Evolutionary conservation across 2,329 filamentous ascomycete species (phyloP).

Genomic region (Daldinia sp.): DNA sequence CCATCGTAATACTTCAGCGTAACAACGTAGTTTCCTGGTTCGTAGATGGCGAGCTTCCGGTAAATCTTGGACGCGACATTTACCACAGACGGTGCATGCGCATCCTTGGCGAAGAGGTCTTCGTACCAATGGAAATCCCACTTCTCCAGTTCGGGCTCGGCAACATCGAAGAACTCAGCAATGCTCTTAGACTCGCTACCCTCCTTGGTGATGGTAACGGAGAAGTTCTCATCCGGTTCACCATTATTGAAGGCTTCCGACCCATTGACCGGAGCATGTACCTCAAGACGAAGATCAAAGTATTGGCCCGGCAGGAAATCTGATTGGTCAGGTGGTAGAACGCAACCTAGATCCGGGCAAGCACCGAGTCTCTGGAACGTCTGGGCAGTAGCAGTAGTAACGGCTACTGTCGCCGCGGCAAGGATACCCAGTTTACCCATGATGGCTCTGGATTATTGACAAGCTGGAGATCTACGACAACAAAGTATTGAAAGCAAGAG

Average conservation of each 20-base stretch:
- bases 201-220: conserved; percentile 77
- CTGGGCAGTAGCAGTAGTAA: conserved; percentile 63
- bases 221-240: conserved; percentile 79
- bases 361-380: conserved; percentile 71
- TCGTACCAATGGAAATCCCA: conserved; percentile 91
- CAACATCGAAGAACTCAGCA: conserved; percentile 74
- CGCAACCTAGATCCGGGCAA: conserved; percentile 69
- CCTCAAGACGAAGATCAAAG: conserved; percentile 86
- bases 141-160: conserved; percentile 79
- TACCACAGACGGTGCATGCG: conserved; percentile 76
- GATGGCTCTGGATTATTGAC: conserved; percentile 45
- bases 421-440: conserved; percentile 55
- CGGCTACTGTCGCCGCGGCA: conserved; percentile 52
- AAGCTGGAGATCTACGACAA: conserved; percentile 7
- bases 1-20: conserved; percentile 81
- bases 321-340: conserved; percentile 73
- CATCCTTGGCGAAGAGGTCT: conserved; percentile 82
- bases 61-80: conserved; percentile 85
- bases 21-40: conserved; percentile 83
- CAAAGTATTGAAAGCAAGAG: background rate
- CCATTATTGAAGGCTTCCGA: conserved; percentile 79
- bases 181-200: conserved; percentile 65
- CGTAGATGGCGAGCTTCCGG: conserved; percentile 78
- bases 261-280: conserved; percentile 85
- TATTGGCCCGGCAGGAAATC: conserved; percentile 87